Evolutionary conservation across 192 early-diverging fungal species (phyloP).

Genomic region (Podila minutissima): DNA sequence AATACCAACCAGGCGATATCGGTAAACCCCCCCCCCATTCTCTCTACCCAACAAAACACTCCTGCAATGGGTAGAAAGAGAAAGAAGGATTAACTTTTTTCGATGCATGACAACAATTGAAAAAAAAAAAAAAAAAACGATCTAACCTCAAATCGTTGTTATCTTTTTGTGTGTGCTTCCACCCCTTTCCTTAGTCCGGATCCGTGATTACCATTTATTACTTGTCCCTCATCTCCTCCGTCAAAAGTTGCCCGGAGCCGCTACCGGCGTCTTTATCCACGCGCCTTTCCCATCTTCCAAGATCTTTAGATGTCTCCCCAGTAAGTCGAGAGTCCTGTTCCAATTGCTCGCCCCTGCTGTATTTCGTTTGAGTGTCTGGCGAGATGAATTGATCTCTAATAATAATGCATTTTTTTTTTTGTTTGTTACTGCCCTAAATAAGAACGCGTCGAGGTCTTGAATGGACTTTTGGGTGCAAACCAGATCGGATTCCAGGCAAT

Average conservation of each 20-base stretch:
- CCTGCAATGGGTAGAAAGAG: too few relatives aligned
- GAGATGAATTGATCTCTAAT: too few relatives aligned
- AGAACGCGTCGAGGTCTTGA: slow-evolving; percentile 84
- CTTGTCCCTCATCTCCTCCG: slow-evolving; percentile 91
- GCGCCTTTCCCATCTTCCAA: slow-evolving; percentile 97
- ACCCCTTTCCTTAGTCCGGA: slow-evolving; percentile 76
- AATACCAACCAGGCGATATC: slow-evolving; percentile 82
- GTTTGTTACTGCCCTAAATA: neutral
- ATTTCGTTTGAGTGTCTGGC: neutral
- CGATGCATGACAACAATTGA: neutral
- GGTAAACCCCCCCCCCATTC: slow-evolving; percentile 53
- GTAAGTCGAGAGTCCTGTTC: slow-evolving; percentile 39
- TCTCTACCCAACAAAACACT: too few relatives aligned
- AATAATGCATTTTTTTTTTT: neutral
- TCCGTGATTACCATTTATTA: slow-evolving; percentile 98
- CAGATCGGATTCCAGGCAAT: slow-evolving; percentile 90
- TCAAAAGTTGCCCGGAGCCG: slow-evolving; percentile 78
- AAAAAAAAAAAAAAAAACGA: neutral
- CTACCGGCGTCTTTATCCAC: slow-evolving; percentile 95
- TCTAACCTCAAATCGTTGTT: too few relatives aligned
- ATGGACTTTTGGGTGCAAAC: slow-evolving; percentile 90
- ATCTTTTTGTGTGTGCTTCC: neutral
- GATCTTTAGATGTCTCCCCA: slow-evolving; percentile 92
- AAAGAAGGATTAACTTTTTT: slow-evolving; percentile 52
- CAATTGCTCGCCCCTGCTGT: neutral